A percentile compares a stretch with the other conserved stretches of the same genome.
Conservation (phyloP, 208 protist genomes). For the Trypanosoma brucei region DNA sequence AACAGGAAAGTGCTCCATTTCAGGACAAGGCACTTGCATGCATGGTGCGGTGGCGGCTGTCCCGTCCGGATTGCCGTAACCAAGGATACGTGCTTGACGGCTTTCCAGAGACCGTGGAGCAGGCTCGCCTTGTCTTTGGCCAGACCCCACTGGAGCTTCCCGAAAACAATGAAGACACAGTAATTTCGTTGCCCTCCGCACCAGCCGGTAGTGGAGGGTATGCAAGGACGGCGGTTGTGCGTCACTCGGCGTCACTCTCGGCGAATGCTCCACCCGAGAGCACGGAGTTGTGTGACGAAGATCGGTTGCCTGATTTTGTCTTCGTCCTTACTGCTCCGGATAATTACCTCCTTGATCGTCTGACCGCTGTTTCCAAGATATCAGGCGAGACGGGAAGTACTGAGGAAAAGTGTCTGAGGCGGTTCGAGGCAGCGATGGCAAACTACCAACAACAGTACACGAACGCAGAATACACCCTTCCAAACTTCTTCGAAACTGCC, state of each 20-base stretch:
- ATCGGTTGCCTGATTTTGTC: slow-evolving; percentile 68
- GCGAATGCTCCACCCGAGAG: slow-evolving; percentile 14
- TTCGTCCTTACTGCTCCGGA: slow-evolving; percentile 72
- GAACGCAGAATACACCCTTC: slow-evolving; percentile 58
- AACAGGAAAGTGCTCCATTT: slow-evolving; percentile 67
- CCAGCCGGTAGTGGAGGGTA: not conserved
- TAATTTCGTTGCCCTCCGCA: slow-evolving; percentile 10
- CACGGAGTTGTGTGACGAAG: slow-evolving; percentile 47
- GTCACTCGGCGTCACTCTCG: slow-evolving; percentile 15
- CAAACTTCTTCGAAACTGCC: slow-evolving; percentile 80
- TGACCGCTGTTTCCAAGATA: slow-evolving; percentile 31
- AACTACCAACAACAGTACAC: slow-evolving; percentile 54
- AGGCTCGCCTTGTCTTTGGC: slow-evolving; percentile 82
- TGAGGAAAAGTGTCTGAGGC: slow-evolving; percentile 37
- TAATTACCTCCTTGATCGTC: slow-evolving; percentile 70
- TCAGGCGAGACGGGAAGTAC: not conserved
- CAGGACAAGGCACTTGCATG: slow-evolving; percentile 75
- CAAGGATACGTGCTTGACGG: slow-evolving; percentile 93
- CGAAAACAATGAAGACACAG: slow-evolving; percentile 75
- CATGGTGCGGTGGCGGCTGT: slow-evolving; percentile 88
- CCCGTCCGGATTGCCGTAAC: slow-evolving; percentile 76
- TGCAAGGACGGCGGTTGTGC: slow-evolving; percentile 5
- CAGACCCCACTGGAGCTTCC: slow-evolving; percentile 40
- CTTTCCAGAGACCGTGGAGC: slow-evolving; percentile 78
- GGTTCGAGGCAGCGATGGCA: slow-evolving; percentile 56